Evolutionary conservation across 2,329 filamentous ascomycete species (phyloP).

Genomic region (Mycogone perniciosa): DNA sequence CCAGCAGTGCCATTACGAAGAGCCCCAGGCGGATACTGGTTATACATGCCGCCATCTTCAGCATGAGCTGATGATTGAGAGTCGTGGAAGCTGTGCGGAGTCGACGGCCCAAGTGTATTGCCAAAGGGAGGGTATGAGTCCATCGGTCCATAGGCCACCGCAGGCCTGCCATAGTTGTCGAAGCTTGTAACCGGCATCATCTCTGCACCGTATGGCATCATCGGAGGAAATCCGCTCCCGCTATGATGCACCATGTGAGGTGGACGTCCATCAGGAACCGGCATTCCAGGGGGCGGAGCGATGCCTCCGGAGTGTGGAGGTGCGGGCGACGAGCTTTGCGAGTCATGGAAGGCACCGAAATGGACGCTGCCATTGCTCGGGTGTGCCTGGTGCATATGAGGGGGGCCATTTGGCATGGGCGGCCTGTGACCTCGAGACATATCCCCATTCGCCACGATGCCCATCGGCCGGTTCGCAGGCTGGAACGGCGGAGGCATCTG

Average conservation of each 20-base stretch:
- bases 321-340: conserved; percentile 52
- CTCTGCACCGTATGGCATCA: conserved; percentile 31
- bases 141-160: conserved; percentile 28
- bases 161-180: conserved; percentile 33
- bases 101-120: conserved; percentile 45
- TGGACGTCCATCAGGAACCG: conserved; percentile 27
- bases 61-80: conserved; percentile 50
- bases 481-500: conserved; percentile 40
- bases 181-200: conserved; percentile 29
- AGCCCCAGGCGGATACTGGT: conserved; percentile 33
- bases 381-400: conserved; percentile 41
- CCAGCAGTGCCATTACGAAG: conserved; percentile 31
- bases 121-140: conserved; percentile 29
- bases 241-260: conserved; percentile 26
- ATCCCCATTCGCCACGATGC: conserved; percentile 28
- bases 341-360: conserved; percentile 49
- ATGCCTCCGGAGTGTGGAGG: conserved; percentile 43
- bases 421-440: conserved; percentile 26
- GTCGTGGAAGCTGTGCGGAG: conserved; percentile 55
- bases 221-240: conserved; percentile 32
- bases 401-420: conserved; percentile 28
- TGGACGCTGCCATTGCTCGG: conserved; percentile 50
- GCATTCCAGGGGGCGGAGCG: conserved; percentile 43
- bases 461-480: conserved; percentile 27
- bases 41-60: conserved; percentile 38